Evolutionary conservation across 2,329 filamentous ascomycete genomes (phyloP), one percentile per base, ranked within the genome.

Genomic region (Alternaria dauci): DNA sequence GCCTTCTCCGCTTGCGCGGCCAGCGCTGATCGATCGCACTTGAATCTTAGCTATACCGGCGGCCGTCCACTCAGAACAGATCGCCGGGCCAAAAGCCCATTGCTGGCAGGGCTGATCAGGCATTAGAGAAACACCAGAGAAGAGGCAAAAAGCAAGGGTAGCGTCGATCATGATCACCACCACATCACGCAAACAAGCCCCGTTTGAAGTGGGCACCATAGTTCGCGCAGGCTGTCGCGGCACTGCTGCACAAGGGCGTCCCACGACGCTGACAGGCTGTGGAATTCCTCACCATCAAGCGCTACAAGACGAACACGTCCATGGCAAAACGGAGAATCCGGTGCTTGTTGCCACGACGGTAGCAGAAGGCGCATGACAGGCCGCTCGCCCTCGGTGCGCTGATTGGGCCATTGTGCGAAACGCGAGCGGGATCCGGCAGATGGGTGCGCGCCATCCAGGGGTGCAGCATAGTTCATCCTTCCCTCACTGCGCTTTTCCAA

Each of bases 41-140:
- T 52, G 42, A 61, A 62, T 66, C 30, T 60, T 50, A 56, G 57
- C 42, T 51, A 52, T 55, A 59, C 51, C 59, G 51, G 52, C 36
- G 5, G 32, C 26, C 18, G 55, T 36, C 73, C 74, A 76, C 55
- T 74, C 72, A 73, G 44, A 63, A 30, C 55, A 52, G 34, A 42
- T 32, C 23, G 23, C 38, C 55, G 53, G 54, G 63, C 46, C 58
- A 55, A 30, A 30, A 59, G 53, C 58, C 63, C 68, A 65, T 72
- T 66, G 52, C 67, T 71, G 69, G 68, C 74, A 76, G 70, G 74
- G 72, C 72, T 71, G 73, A 73, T 75, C 73, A 71, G 67, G 68
- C 71, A 69, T 56, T 65, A 61, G 64, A 69, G 71, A 75, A 76
- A 76, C 72, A 74, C 18, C 69, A 68, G 67, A 55, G 60, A 60